Base-by-base conservation (phyloP, 805 yeast species). In the Pichia occidentalis region DNA sequence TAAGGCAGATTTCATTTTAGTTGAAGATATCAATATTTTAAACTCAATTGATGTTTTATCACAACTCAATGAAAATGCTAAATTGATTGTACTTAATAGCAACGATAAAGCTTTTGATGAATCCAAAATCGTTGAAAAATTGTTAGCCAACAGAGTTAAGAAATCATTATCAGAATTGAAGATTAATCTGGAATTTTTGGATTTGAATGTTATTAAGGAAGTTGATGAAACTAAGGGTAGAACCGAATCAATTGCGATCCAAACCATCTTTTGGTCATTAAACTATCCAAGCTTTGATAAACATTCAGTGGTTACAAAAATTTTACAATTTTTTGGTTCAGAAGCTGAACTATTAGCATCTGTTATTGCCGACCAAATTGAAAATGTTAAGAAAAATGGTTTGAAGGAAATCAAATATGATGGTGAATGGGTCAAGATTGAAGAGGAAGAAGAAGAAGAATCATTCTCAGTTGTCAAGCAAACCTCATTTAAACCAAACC, bases 321-420 rank as follows among this genome's bases (percentile, higher is more conserved):
- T 86, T 50, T 75, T 81, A 61, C 85, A 80, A 56, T 79, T 92
- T 12, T 81, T 82, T 44, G 92, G 95, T 35, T 72, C 81, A 36
- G 86, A 80, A 46, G 83, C 85, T 43, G 95, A 87, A 63, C 65
- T 81, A 42, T 70, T 86, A 47, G 84, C 83, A 24, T 76, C 81
- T 24, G 85, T 79, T 32, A 67, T 81, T 54, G 77, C 80, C 41
- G 74, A 75, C 41, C 70, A 77, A 36, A 72, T 85, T 39, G 77
- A 76, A 34, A 75, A 77, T 44, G 72, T 73, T 14, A 67, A 70
- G 35, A 73, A 59, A 26, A 54, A 63, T 41, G 72, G 68, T 34
- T 49, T 70, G 32, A 65, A 65, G 32, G 63, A 61, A 34, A 50
- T 70, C 26, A 56, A 70, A 48, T 47, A 37, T 29, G 39, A 49